Conservation (phyloP, 169 alveolate species). For the Neospora caninum region DNA sequence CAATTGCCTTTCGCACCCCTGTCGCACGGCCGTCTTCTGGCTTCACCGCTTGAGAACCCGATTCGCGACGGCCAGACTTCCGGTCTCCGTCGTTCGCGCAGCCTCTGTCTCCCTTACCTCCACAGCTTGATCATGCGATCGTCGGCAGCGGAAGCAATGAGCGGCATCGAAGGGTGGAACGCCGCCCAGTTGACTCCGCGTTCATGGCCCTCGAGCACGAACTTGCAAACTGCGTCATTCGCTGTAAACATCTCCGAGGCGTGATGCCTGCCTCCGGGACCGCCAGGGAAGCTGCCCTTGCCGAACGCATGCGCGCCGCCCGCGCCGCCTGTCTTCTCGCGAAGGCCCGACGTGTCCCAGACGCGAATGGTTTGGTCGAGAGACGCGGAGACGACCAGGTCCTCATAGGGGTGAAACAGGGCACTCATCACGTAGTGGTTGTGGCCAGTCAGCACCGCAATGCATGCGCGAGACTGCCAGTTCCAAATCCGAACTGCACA, state of each 20-base stretch:
- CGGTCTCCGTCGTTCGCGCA: no score
- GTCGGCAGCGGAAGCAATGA: slow-evolving; percentile 90
- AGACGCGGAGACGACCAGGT: slow-evolving; percentile 92
- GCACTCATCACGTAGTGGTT: slow-evolving; percentile 97
- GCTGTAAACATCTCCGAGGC: slow-evolving; percentile 89
- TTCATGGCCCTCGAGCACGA: slow-evolving; percentile 96
- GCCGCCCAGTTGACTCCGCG: slow-evolving; percentile 97
- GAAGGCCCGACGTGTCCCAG: slow-evolving; percentile 94
- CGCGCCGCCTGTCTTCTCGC: slow-evolving; percentile 79
- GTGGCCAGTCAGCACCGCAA: slow-evolving; percentile 93
- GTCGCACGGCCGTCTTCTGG: no score
- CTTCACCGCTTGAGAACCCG: no score
- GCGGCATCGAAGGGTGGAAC: slow-evolving; percentile 92
- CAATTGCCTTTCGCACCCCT: no score
- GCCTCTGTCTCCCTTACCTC: slow-evolving; percentile 61
- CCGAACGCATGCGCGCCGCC: slow-evolving; percentile 37
- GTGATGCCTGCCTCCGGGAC: slow-evolving; percentile 10
- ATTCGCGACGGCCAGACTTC: no score
- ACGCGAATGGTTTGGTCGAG: slow-evolving; percentile 94
- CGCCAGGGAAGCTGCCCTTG: neutral
- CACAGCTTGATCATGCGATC: slow-evolving; percentile 78
- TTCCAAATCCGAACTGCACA: slow-evolving; percentile 94
- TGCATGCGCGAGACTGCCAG: slow-evolving; percentile 90
- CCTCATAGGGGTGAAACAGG: slow-evolving; percentile 94
- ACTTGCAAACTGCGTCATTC: slow-evolving; percentile 91